Evolutionary conservation across 2,329 filamentous ascomycete species (phyloP).

Genomic region (Fusarium drepaniforme): DNA sequence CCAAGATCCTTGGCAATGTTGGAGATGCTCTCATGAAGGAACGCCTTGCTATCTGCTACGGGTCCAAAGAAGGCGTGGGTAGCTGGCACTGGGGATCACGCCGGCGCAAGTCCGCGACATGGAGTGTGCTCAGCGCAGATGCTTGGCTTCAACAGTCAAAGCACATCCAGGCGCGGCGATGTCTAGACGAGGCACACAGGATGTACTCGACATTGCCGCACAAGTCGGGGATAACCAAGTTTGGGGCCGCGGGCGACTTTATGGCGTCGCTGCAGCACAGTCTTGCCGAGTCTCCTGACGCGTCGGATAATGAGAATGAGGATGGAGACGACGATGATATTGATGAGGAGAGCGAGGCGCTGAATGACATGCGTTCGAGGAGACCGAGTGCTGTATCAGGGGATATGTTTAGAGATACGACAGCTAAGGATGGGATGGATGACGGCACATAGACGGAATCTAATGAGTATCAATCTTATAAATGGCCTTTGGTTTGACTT

Average conservation of each 20-base stretch:
- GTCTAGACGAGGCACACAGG: constrained; percentile 76
- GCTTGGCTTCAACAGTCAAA: constrained; percentile 85
- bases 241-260: constrained; percentile 63
- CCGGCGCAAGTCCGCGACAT: constrained; percentile 87
- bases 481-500: not conserved
- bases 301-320: constrained; percentile 49
- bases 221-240: constrained; percentile 65
- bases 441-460: constrained; percentile 52
- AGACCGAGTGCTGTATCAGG: constrained; percentile 67
- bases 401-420: constrained; percentile 58
- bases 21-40: constrained; percentile 89
- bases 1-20: constrained; percentile 78
- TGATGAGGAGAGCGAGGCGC: constrained; percentile 68
- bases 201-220: constrained; percentile 65
- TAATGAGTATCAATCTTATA: constrained; percentile 34
- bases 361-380: constrained; percentile 63
- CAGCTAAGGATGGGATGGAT: constrained; percentile 33
- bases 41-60: constrained; percentile 86
- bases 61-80: constrained; percentile 76
- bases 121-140: constrained; percentile 86
- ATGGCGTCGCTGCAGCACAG: constrained; percentile 64
- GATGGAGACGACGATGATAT: constrained; percentile 59
- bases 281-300: constrained; percentile 61
- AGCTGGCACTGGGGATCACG: constrained; percentile 77
- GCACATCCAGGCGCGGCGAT: constrained; percentile 81